Evolutionary conservation across 2,329 filamentous ascomycete genomes (phyloP).

Genomic region (Calonectria multiphialidica): DNA sequence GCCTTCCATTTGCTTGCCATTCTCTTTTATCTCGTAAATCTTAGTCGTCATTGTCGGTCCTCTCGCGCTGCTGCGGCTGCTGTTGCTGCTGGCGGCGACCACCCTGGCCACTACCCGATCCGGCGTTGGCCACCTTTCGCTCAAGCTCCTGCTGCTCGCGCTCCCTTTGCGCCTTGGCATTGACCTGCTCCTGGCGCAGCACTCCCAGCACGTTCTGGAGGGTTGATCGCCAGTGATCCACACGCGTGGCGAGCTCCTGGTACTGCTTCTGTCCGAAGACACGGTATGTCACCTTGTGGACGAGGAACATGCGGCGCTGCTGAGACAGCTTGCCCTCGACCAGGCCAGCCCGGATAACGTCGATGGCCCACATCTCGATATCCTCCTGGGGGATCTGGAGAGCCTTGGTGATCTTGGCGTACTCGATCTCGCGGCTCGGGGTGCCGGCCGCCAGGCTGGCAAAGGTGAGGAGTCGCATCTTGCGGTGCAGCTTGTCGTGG

Average conservation of each 20-base stretch:
- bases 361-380: conserved; percentile 98
- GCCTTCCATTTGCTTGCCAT: conserved; percentile 14
- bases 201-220: conserved; percentile 83
- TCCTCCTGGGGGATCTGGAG: conserved; percentile 86
- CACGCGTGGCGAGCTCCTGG: conserved; percentile 89
- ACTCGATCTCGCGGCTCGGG: conserved; percentile 88
- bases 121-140: conserved; percentile 68
- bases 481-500: conserved; percentile 82
- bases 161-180: conserved; percentile 82
- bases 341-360: conserved; percentile 94
- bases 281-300: conserved; percentile 95
- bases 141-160: conserved; percentile 80
- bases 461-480: conserved; percentile 96
- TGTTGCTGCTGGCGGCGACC: conserved; percentile 49
- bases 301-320: conserved; percentile 90
- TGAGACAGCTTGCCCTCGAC: conserved; percentile 98
- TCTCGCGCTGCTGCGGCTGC: conserved; percentile 51
- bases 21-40: conserved; percentile 33
- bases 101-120: conserved; percentile 49
- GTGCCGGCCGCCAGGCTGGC: conserved; percentile 88
- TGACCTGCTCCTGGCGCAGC: conserved; percentile 83
- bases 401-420: conserved; percentile 84
- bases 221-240: conserved; percentile 92
- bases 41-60: conserved; percentile 70
- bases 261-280: conserved; percentile 99